Evolutionary conservation across 1,284 basidiomycete species (phyloP), one percentile per base, ranked within the genome.

Genomic region (Malassezia pachydermatis): DNA sequence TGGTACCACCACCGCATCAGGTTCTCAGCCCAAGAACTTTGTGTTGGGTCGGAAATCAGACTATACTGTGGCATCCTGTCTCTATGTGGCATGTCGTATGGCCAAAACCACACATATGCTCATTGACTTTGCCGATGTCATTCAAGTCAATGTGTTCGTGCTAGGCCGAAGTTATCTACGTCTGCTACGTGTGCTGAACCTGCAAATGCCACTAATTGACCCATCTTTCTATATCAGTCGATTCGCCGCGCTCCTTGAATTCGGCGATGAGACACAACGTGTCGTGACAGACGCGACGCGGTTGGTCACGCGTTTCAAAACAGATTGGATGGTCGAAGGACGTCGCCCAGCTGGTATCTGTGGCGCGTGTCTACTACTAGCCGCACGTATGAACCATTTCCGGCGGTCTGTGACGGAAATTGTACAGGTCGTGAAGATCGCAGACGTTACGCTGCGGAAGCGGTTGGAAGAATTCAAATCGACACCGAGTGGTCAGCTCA

Each of bases 321-420:
- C 88, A 22, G 94, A 98, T 73, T 99, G 92, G 92, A 89, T 99
- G 80, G 85, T 86, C 5, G 83, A 84, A 24, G 94, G 94, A 29
- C 82, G 94, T 34, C 80, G 94, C 10, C 94, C 94, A 0, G 88
- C 94, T 0, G 94, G 94, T 14, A 90, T 99, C 51, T 96, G 92
- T 71, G 94, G 94, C 24, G 94, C 94, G 0, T 88, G 87, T 28
- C 78, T 98, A 13, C 78, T 98, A 30, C 80, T 99, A 16, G 94
- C 94, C 0, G 92, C 89, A 25, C 82, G 94, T 17, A 98, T 99
- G 94, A 95, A 94, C 74, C 89, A 95, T 71, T 98, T 94, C 68
- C 77, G 90, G 30, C 78, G 94, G 36, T 86, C 83, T 19, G 79
- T 96, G 2, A 85, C 90, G 65, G 94, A 99, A 73, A 84, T 99